Evolutionary conservation across 805 yeast genomes (phyloP).

Genomic region (Candida michaelii): DNA sequence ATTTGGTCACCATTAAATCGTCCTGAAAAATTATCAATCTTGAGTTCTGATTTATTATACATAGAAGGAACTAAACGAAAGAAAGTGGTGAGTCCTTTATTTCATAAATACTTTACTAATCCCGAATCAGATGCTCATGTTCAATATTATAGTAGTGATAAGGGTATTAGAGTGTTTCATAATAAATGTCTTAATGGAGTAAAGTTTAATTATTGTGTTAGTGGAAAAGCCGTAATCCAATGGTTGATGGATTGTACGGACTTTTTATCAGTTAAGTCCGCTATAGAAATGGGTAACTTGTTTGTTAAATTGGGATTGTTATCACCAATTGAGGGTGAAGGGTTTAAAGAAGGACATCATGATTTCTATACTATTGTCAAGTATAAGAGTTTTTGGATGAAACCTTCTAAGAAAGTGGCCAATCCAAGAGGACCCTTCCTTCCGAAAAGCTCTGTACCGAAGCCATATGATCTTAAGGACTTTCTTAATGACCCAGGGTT

Average conservation of each 20-base stretch:
- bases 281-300: slow-evolving; percentile 50
- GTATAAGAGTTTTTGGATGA: neutral
- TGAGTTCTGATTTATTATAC: slow-evolving; percentile 6
- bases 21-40: slow-evolving; percentile 25
- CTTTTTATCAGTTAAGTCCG: slow-evolving; percentile 51
- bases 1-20: slow-evolving; percentile 60
- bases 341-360: slow-evolving; percentile 3
- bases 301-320: slow-evolving; percentile 46
- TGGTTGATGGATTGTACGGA: slow-evolving; percentile 93
- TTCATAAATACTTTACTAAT: slow-evolving; percentile 77
- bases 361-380: slow-evolving; percentile 4
- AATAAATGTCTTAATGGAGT: slow-evolving; percentile 34
- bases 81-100: slow-evolving; percentile 54
- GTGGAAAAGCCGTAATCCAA: slow-evolving; percentile 78
- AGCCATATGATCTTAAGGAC: slow-evolving; percentile 12
- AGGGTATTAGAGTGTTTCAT: slow-evolving; percentile 63
- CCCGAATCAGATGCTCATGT: slow-evolving; percentile 82
- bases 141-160: slow-evolving; percentile 70
- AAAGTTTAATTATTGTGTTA: slow-evolving; percentile 46
- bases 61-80: neutral
- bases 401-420: no score
- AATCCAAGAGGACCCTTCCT: no score
- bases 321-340: neutral
- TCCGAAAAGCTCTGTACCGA: neutral
- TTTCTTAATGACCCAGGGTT: slow-evolving; percentile 74